Base-by-base conservation (phyloP, 2,329 filamentous ascomycete genomes). In the Trichoderma citrinoviride region DNA sequence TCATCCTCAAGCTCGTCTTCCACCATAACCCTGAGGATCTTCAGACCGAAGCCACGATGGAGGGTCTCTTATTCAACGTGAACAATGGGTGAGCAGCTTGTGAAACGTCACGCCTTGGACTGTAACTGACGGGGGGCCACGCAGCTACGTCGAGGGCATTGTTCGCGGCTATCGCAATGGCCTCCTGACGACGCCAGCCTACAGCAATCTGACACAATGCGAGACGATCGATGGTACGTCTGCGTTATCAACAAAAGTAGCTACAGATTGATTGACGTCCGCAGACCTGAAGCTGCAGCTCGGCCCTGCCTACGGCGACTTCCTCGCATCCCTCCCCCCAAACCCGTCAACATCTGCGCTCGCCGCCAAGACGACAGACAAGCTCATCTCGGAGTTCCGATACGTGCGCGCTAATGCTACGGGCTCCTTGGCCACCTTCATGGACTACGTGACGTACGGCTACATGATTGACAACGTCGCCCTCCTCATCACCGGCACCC, bases 381-480 rank as follows among this genome's bases (percentile, higher is more conserved):
- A 99, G 83, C 89, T 99, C 69, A 94, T 99, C 69, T 90, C 93
- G 70, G 95, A 99, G 78, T 99, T 99, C 78, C 90, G 93, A 75
- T 99, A 99, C 77, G 85, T 99, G 52, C 92, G 96, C 71, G 93
- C 93, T 68, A 97, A 99, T 75, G 91, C 94, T 29, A 92, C 92
- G 2, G 95, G 95, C 17, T 92, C 93, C 1, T 87, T 97, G 43
- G 90, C 93, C 68, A 93, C 92, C 76, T 99, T 99, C 78, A 93
- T 99, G 87, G 93, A 98, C 78, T 99, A 97, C 79, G 83, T 99
- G 67, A 99, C 95, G 1, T 99, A 99, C 77, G 94, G 93, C 68
- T 99, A 99, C 84, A 99, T 99, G 95, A 99, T 99, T 79, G 95
- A 99, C 81, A 99, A 99, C 73, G 93, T 99, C 61, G 95, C 96